Evolutionary conservation across 2,329 filamentous ascomycete genomes (phyloP).

Genomic region (Lasiodiplodia sp.): DNA sequence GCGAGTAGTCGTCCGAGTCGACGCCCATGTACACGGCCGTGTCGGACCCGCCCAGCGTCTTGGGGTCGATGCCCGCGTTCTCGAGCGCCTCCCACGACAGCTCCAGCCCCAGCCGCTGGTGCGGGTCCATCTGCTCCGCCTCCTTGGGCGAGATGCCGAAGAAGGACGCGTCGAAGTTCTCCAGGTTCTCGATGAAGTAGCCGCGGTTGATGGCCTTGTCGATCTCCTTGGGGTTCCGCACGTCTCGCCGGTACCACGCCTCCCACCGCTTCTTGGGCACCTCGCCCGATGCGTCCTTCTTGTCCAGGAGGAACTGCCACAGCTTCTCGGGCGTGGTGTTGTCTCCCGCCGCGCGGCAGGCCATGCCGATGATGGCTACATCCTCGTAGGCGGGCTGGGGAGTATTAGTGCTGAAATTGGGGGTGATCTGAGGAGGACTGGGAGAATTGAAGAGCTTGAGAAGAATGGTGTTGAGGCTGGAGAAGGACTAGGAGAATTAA

Average conservation of each 20-base stretch:
- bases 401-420: neutral
- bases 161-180: constrained; percentile 40
- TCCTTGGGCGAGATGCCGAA: constrained; percentile 34
- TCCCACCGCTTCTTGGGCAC: constrained; percentile 44
- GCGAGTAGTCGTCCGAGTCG: constrained; percentile 46
- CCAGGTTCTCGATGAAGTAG: constrained; percentile 42
- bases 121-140: constrained; percentile 35
- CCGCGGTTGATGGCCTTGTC: constrained; percentile 36
- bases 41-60: constrained; percentile 35
- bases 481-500: no score
- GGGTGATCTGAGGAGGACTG: no score
- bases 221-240: constrained; percentile 36
- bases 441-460: no score
- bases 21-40: constrained; percentile 40
- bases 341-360: constrained; percentile 43
- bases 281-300: constrained; percentile 41
- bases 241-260: constrained; percentile 39
- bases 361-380: constrained; percentile 46
- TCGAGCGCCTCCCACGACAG: constrained; percentile 34
- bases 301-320: constrained; percentile 43
- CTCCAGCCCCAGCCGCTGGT: constrained; percentile 33
- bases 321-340: constrained; percentile 42
- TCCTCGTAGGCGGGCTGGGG: constrained; percentile 29
- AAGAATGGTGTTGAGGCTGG: no score
- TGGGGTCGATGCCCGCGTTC: constrained; percentile 32